Percentiles rank a stretch among this genome's conserved stretches.
Conservation (phyloP, 139 green algal genomes). For the Astrephomene gubernaculifera region DNA sequence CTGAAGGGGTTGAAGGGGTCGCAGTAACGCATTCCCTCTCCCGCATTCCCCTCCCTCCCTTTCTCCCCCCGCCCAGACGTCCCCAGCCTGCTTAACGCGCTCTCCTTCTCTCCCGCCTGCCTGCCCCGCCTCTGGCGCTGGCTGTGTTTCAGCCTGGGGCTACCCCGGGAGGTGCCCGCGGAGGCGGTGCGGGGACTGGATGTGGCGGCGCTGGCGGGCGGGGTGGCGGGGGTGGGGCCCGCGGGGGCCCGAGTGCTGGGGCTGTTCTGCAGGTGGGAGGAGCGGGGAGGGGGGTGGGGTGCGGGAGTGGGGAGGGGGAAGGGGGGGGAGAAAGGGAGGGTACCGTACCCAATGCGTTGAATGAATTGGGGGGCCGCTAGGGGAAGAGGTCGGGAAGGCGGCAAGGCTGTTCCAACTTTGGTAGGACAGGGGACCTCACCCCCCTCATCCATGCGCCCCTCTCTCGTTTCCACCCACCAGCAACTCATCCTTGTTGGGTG, state of each 20-base stretch:
- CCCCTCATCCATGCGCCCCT: too few species aligned
- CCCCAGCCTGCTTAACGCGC: conserved; percentile 64
- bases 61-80: neutral
- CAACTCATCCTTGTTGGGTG: too few species aligned
- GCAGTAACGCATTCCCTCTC: neutral
- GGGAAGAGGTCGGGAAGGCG: too few species aligned
- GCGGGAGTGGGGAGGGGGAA: neutral
- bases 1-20: neutral
- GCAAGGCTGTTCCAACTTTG: too few species aligned
- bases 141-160: conserved; percentile 53
- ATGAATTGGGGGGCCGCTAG: too few species aligned
- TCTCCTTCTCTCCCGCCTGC: conserved; percentile 64
- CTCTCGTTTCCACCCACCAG: too few species aligned
- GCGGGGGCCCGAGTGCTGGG: conserved; percentile 56
- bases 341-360: too few species aligned
- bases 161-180: conserved; percentile 71
- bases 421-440: too few species aligned
- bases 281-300: neutral
- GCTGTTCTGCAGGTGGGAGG: conserved; percentile 72
- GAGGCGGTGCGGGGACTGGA: conserved; percentile 57
- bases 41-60: neutral
- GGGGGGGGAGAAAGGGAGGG: neutral
- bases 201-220: conserved; percentile 47
- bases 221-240: conserved; percentile 41
- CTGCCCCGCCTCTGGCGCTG: conserved; percentile 61